Evolutionary conservation across 768 basidiomycete genomes (phyloP).

Genomic region (Glaciozyma martinii): DNA sequence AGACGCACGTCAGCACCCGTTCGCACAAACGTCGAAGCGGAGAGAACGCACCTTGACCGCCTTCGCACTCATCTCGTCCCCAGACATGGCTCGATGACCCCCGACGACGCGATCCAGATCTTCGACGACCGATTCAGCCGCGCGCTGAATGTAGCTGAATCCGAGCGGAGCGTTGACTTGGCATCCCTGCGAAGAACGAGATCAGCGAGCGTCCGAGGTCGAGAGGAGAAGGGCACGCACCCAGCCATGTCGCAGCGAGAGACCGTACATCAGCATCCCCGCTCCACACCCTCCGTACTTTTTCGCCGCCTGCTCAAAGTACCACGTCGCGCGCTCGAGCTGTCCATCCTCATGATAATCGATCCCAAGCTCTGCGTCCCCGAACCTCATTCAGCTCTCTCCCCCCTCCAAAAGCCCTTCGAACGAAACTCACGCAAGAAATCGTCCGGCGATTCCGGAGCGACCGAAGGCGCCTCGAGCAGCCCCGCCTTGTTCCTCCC

Average conservation of each 20-base stretch:
- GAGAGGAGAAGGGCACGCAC: constrained; percentile 45
- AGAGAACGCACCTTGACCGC: constrained; percentile 48
- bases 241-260: constrained; percentile 80
- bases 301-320: constrained; percentile 34
- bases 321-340: constrained; percentile 33
- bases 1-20: no score
- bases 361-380: constrained; percentile 34
- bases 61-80: constrained; percentile 43
- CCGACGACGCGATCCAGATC: constrained; percentile 60
- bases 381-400: neutral
- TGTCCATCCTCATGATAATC: constrained; percentile 34
- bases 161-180: constrained; percentile 66
- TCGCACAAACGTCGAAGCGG: no score
- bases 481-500: neutral
- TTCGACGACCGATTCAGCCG: constrained; percentile 68
- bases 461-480: neutral
- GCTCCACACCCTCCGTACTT: constrained; percentile 69
- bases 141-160: constrained; percentile 72
- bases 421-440: constrained; percentile 23
- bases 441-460: constrained; percentile 15
- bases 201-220: neutral
- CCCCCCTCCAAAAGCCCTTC: no score
- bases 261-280: constrained; percentile 84
- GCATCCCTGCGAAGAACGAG: constrained; percentile 24
- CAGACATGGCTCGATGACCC: constrained; percentile 38